phyloP scores from a whole-genome alignment of 345 rosid genomes.

The Tarenaya hassleriana region DNA sequence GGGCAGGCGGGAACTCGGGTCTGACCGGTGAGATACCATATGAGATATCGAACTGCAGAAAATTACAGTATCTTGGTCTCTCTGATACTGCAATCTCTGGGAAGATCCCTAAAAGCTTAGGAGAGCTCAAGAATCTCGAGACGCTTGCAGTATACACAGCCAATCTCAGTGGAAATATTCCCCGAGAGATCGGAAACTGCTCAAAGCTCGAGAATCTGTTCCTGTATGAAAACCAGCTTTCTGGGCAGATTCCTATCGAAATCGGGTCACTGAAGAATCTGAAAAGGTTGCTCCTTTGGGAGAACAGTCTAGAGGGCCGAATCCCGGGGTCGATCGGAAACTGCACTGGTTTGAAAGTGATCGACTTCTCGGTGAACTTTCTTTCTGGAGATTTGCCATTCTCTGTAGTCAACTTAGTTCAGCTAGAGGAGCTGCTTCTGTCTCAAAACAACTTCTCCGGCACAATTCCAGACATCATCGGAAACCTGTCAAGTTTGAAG shows the following conservation, averaged over 20 bases:
- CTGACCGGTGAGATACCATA: constrained; percentile 60
- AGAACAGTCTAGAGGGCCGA: constrained; percentile 58
- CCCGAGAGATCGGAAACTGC: constrained; percentile 66
- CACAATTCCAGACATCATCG: constrained; percentile 49
- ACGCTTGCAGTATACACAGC: constrained; percentile 74
- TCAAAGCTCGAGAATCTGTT: constrained; percentile 63
- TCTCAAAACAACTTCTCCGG: constrained; percentile 77
- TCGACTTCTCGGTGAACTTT: constrained; percentile 68
- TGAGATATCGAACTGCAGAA: constrained; percentile 68
- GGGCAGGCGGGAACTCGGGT: constrained; percentile 87
- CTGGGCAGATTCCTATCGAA: constrained; percentile 58
- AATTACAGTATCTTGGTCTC: constrained; percentile 53
- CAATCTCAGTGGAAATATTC: constrained; percentile 67
- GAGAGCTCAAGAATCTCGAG: constrained; percentile 55
- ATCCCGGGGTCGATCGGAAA: constrained; percentile 70
- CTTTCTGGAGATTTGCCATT: constrained; percentile 68
- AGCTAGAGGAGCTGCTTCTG: constrained; percentile 62
- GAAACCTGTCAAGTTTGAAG: constrained; percentile 48
- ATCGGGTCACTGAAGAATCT: constrained; percentile 53
- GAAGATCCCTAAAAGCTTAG: constrained; percentile 64
- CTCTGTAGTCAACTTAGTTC: constrained; percentile 48
- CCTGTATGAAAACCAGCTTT: constrained; percentile 68
- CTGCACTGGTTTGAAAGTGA: constrained; percentile 47
- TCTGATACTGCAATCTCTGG: constrained; percentile 89
- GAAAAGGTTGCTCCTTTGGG: constrained; percentile 58